Conservation (phyloP, 768 basidiomycete genomes). For the Boletus coccyginus region DNA sequence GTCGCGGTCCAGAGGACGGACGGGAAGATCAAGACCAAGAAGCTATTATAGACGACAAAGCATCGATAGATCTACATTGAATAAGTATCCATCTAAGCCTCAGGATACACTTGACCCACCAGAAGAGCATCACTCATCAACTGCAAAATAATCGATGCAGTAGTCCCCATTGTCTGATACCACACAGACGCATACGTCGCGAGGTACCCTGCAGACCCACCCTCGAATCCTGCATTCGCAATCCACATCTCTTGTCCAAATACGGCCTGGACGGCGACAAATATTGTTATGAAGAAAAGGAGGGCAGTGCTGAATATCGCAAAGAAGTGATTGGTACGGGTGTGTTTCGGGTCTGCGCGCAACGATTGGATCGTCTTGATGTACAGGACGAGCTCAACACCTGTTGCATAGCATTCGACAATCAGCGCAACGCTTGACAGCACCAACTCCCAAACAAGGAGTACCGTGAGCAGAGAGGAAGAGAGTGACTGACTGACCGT, state of each 20-base stretch:
- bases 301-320: constrained; percentile 8
- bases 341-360: not conserved
- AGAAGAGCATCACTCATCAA: constrained; percentile 32
- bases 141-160: constrained; percentile 25
- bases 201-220: constrained; percentile 31
- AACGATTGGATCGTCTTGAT: not conserved
- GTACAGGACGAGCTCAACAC: constrained; percentile 6
- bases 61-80: constrained; percentile 33
- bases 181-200: constrained; percentile 20
- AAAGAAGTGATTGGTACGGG: not conserved
- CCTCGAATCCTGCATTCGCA: constrained; percentile 26
- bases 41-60: constrained; percentile 30
- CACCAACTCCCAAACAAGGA: not conserved
- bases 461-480: not conserved
- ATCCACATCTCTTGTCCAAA: constrained; percentile 34
- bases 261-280: constrained; percentile 13
- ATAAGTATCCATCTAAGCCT: not conserved
- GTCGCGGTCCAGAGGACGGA: constrained; percentile 5
- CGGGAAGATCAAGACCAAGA: constrained; percentile 1
- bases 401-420: not conserved
- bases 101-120: constrained; percentile 17
- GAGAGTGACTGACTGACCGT: constrained; percentile 2
- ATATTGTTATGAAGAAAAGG: constrained; percentile 28
- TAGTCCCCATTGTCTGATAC: constrained; percentile 24
- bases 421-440: not conserved